Evolutionary conservation across 1,284 basidiomycete species (phyloP).

Genomic region (Cutaneotrichosporon mucoides): DNA sequence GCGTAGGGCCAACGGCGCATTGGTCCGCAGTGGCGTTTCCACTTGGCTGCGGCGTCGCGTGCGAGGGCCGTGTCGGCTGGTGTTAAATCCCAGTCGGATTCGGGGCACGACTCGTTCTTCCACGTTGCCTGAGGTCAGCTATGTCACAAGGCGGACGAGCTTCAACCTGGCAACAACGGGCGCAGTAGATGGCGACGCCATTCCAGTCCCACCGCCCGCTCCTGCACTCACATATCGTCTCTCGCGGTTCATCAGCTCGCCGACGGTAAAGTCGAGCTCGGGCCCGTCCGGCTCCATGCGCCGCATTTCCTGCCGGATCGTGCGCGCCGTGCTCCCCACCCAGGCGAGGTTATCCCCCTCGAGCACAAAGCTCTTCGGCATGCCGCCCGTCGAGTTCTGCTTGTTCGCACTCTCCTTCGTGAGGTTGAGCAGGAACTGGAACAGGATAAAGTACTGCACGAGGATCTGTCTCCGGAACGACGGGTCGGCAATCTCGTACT

Average conservation of each 20-base stretch:
- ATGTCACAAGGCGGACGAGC: too few relatives aligned
- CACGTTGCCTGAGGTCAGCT: constrained; percentile 34
- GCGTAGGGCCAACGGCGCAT: constrained; percentile 27
- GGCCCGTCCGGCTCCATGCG: constrained; percentile 35
- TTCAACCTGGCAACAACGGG: too few relatives aligned
- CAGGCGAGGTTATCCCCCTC: constrained; percentile 31
- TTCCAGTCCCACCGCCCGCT: too few relatives aligned
- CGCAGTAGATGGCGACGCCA: too few relatives aligned
- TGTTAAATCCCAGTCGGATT: constrained; percentile 35
- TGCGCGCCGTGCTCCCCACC: constrained; percentile 28
- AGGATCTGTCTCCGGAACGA: constrained; percentile 48
- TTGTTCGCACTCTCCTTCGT: constrained; percentile 34
- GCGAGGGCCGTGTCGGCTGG: constrained; percentile 22
- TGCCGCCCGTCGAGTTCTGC: constrained; percentile 43
- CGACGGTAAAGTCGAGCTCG: constrained; percentile 35
- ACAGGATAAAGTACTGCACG: constrained; percentile 47
- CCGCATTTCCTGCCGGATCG: constrained; percentile 35
- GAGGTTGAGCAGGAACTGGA: constrained; percentile 46
- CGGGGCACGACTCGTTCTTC: constrained; percentile 46
- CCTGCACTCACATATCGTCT: constrained; percentile 40
- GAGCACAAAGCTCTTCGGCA: constrained; percentile 43
- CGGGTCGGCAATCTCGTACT: constrained; percentile 41
- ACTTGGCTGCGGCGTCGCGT: constrained; percentile 12
- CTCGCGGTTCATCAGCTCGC: constrained; percentile 38
- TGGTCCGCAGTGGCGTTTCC: constrained; percentile 24